Percentiles rank a stretch among this genome's conserved stretches.
Evolutionary conservation across 495 filamentous ascomycete species (phyloP).

Genomic region (Saxophila tyrrhenica): DNA sequence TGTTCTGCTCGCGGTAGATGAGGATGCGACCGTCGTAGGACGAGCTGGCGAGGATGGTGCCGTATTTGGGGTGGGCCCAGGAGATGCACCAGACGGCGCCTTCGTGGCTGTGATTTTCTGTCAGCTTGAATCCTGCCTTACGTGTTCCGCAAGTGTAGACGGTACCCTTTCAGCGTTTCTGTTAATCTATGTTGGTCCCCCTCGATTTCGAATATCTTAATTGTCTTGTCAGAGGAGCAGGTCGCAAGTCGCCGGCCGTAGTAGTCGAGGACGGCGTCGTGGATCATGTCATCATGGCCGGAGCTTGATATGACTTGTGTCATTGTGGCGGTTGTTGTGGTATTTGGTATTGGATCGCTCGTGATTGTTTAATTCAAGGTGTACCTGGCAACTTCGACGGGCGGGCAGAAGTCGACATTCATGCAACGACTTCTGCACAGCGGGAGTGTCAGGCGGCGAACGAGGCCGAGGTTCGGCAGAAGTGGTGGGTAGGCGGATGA

Average conservation of each 20-base stretch:
- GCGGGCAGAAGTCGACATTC: not conserved
- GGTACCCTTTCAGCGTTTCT: conserved; percentile 88
- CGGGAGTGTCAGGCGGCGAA: not conserved
- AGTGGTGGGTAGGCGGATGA: not conserved
- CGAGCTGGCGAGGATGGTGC: conserved; percentile 89
- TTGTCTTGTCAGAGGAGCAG: conserved; percentile 94
- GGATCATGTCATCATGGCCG: conserved; percentile 99
- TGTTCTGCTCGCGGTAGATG: conserved; percentile 86
- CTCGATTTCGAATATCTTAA: conserved; percentile 98
- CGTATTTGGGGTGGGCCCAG: conserved; percentile 90
- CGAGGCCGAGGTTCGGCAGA: not conserved
- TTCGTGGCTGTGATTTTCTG: conserved; percentile 21
- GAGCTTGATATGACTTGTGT: conserved; percentile 83
- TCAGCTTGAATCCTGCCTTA: no score
- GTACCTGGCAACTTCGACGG: not conserved
- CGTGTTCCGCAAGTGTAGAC: no score
- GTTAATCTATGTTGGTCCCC: conserved; percentile 80
- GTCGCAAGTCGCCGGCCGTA: conserved; percentile 94
- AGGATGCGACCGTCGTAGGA: conserved; percentile 95
- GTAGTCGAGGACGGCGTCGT: conserved; percentile 96
- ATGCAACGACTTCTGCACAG: not conserved
- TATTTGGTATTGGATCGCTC: not conserved
- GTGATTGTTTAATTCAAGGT: not conserved
- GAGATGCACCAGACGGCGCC: conserved; percentile 22
- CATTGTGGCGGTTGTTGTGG: conserved; percentile 20